A percentile compares a stretch with the other conserved stretches of the same genome.
Evolutionary conservation across 208 protist genomes (phyloP).

Genomic region (Tritrichomonas foetus): DNA sequence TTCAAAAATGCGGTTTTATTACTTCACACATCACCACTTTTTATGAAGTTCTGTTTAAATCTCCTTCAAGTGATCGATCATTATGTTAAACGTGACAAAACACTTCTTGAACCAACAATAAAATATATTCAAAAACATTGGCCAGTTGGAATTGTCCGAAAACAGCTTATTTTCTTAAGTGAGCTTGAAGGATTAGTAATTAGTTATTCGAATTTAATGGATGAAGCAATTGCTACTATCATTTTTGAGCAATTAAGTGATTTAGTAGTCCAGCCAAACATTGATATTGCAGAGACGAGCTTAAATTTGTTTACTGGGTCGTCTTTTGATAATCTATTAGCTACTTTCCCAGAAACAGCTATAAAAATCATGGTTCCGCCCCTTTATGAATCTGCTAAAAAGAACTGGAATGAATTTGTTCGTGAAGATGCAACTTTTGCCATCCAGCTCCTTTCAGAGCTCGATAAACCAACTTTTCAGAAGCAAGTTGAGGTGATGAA

Average conservation of each 20-base stretch:
- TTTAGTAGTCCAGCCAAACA: neutral
- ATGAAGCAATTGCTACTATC: neutral
- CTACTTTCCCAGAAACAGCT: neutral
- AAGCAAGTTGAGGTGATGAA: neutral
- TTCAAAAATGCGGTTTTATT: neutral
- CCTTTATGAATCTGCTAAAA: neutral
- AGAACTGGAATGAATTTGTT: constrained; percentile 22
- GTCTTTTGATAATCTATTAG: neutral
- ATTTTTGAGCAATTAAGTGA: neutral
- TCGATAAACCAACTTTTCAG: neutral
- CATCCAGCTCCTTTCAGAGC: neutral
- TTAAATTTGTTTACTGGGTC: neutral
- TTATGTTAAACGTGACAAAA: neutral
- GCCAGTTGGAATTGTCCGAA: neutral
- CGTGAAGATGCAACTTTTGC: neutral
- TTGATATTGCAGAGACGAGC: neutral
- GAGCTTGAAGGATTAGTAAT: constrained; percentile 25
- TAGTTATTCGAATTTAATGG: neutral
- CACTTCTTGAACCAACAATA: neutral
- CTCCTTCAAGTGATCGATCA: neutral
- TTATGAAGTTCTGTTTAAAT: constrained; percentile 28
- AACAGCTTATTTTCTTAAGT: neutral
- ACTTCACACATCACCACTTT: neutral
- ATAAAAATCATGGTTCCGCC: neutral
- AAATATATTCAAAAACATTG: neutral